phyloP scores from a whole-genome alignment of 345 rosid species.

The Eutrema yunnanense region DNA sequence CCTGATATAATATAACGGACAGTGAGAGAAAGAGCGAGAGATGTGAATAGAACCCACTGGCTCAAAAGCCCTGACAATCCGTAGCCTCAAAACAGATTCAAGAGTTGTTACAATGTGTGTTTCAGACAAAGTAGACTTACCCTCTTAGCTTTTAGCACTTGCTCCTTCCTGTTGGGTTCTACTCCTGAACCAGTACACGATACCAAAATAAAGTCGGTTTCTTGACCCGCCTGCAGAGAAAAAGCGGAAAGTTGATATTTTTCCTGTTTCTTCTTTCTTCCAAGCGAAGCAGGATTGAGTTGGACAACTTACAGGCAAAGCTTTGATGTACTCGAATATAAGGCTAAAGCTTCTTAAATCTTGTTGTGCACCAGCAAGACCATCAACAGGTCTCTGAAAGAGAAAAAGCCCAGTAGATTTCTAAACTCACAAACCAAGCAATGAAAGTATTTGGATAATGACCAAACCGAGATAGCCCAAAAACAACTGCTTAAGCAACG shows the following conservation, averaged over 20 bases:
- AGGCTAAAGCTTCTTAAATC: constrained; percentile 86
- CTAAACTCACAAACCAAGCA: not conserved
- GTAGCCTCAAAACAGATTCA: not conserved
- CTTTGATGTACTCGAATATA: constrained; percentile 77
- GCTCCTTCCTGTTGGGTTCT: constrained; percentile 82
- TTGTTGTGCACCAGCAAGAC: constrained; percentile 52
- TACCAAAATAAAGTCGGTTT: constrained; percentile 87
- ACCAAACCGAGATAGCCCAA: not conserved
- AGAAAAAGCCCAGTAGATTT: constrained; percentile 12
- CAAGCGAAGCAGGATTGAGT: not conserved
- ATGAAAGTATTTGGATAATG: not conserved
- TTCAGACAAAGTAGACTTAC: constrained; percentile 33
- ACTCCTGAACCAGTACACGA: constrained; percentile 91
- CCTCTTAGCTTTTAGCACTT: constrained; percentile 90
- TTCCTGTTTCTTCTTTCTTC: not conserved
- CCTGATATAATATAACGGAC: constrained; percentile 35
- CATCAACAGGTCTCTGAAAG: constrained; percentile 71
- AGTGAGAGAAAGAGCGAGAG: not conserved
- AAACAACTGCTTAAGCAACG: not conserved
- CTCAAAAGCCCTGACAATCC: not conserved
- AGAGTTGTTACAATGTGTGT: not conserved
- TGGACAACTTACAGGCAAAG: constrained; percentile 67
- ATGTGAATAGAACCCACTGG: constrained; percentile 1
- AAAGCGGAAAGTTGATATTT: not conserved
- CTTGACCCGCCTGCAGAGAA: constrained; percentile 84